Percentiles rank a stretch among this genome's conserved stretches.
phyloP scores from a whole-genome alignment of 2,329 filamentous ascomycete genomes.

The Coniochaeta sp. region DNA sequence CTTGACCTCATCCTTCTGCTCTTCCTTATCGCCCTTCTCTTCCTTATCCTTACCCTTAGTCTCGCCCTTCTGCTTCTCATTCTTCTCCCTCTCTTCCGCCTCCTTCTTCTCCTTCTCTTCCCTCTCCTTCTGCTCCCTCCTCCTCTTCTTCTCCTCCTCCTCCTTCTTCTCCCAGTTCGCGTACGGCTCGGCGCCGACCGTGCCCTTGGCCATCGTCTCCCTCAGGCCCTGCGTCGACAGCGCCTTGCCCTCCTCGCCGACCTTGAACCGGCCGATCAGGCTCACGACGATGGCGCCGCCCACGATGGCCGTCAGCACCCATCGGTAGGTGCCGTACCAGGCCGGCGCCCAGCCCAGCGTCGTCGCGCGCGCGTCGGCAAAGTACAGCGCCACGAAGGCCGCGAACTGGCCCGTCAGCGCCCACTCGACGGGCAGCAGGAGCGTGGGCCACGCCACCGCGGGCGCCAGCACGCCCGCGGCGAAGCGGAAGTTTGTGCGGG shows the following conservation, averaged over 20 bases:
- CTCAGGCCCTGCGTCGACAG: constrained; percentile 24
- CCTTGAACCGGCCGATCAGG: constrained; percentile 74
- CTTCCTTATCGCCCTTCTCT: constrained; percentile 12
- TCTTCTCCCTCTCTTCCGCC: constrained; percentile 23
- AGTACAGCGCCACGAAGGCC: constrained; percentile 80
- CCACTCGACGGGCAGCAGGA: constrained; percentile 76
- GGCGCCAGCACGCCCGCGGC: constrained; percentile 75
- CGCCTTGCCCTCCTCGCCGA: constrained; percentile 34
- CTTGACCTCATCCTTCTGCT: constrained; percentile 12
- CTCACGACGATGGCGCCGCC: constrained; percentile 74
- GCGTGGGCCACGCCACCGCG: constrained; percentile 81
- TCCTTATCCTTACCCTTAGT: constrained; percentile 17
- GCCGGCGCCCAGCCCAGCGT: constrained; percentile 69
- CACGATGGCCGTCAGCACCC: constrained; percentile 85
- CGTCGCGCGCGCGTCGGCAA: constrained; percentile 69
- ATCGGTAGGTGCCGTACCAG: constrained; percentile 88
- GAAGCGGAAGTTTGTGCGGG: constrained; percentile 72
- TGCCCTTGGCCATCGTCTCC: constrained; percentile 29
- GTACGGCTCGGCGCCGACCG: constrained; percentile 23
- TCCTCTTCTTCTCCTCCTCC: constrained; percentile 28
- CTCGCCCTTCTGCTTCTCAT: constrained; percentile 23
- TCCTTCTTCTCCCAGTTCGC: constrained; percentile 40
- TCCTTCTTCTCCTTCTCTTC: constrained; percentile 29
- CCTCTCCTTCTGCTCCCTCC: constrained; percentile 30
- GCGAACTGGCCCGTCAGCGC: constrained; percentile 81